Evolutionary conservation across 129 eudicot genomes (phyloP).

Genomic region (Lactuca saligna): DNA sequence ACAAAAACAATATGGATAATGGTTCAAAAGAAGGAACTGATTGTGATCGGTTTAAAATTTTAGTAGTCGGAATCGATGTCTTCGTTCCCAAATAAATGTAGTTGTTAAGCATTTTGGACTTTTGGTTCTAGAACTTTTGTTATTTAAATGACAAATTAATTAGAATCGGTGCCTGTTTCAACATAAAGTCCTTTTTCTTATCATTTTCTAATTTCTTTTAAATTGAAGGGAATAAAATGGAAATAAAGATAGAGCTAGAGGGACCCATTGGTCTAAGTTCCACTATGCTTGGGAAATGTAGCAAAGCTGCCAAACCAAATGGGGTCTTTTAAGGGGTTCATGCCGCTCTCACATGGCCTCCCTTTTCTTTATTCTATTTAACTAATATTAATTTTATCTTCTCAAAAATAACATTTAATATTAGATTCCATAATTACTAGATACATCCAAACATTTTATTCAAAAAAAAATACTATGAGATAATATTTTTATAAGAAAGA

Average conservation of each 20-base stretch:
- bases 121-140: too few relatives aligned
- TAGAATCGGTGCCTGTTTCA: neutral
- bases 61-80: too few relatives aligned
- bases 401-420: neutral
- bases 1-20: too few relatives aligned
- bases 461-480: too few relatives aligned
- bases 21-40: too few relatives aligned
- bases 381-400: neutral
- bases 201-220: neutral
- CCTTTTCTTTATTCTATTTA: conserved; percentile 15
- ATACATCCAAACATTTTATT: neutral
- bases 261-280: conserved; percentile 18
- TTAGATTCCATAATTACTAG: conserved; percentile 9
- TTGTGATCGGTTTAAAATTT: too few relatives aligned
- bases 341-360: conserved; percentile 39
- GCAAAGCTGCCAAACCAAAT: conserved; percentile 47
- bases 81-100: too few relatives aligned
- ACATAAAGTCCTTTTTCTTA: neutral
- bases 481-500: too few relatives aligned
- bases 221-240: neutral
- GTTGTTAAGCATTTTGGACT: too few relatives aligned
- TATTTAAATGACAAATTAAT: neutral
- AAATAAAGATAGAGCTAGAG: neutral
- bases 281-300: conserved; percentile 42
- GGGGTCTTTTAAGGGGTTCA: conserved; percentile 39